These are phyloP conservation scores for Exophiala calicioides DNA, from an alignment of 2,329 filamentous ascomycete species.

Conservation along the genomic window DNA sequence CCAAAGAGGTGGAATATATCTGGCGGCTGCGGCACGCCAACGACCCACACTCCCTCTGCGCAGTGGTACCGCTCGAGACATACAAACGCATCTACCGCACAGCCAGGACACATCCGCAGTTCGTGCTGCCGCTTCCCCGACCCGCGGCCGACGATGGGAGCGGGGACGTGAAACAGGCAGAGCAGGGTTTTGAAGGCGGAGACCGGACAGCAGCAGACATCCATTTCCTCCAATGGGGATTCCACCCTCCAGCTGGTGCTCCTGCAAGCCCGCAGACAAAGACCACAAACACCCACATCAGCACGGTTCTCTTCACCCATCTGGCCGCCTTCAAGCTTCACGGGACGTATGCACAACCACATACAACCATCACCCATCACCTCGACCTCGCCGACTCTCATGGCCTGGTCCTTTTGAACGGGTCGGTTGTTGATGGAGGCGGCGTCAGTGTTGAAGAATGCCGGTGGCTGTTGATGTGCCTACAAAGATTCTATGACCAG, in stretches of 20 bases:
- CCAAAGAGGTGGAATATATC: constrained; percentile 79
- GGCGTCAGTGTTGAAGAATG: constrained; percentile 79
- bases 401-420: constrained; percentile 82
- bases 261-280: constrained; percentile 30
- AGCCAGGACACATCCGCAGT: constrained; percentile 77
- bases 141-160: constrained; percentile 28
- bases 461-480: constrained; percentile 85
- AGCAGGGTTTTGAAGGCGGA: constrained; percentile 38
- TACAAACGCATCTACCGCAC: constrained; percentile 71
- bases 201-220: constrained; percentile 74
- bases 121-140: constrained; percentile 79
- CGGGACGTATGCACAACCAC: constrained; percentile 85
- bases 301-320: constrained; percentile 87
- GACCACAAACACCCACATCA: constrained; percentile 58
- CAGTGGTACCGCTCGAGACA: constrained; percentile 71
- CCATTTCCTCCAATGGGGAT: constrained; percentile 95
- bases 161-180: constrained; percentile 32
- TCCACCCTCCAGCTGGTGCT: constrained; percentile 61
- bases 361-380: constrained; percentile 93
- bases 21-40: constrained; percentile 86
- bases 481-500: constrained; percentile 86
- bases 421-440: constrained; percentile 71
- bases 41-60: constrained; percentile 76
- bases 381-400: constrained; percentile 73
- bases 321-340: constrained; percentile 89